Evolutionary conservation across 176 grass and related monocot genomes (phyloP), one percentile per base, ranked within the genome.

Genomic region (Aegilops bicornis): DNA sequence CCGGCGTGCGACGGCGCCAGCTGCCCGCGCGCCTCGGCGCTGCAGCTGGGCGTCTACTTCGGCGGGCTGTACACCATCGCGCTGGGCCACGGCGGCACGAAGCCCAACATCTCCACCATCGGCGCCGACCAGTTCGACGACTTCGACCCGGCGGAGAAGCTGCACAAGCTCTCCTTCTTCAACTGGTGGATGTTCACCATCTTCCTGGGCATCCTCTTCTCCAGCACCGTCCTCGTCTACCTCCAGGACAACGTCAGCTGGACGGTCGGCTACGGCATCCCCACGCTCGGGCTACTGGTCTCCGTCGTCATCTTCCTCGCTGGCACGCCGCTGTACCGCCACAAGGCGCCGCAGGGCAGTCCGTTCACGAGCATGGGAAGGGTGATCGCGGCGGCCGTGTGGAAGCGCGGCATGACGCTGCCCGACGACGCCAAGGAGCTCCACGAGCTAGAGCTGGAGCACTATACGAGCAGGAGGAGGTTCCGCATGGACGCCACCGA

Each of bases 131-230:
- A 96, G 87, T 98, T 98, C 63, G 96, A 98, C 74, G 93, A 91
- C 59, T 94, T 92, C 43, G 59, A 95, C 90, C 84, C 91, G 19
- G 79, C 84, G 66, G 96, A 98, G 85, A 87, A 78, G 70, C 80
- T 84, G 56, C 88, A 90, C 5, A 98, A 96, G 84, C 92, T 91
- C 31, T 98, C 93, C 69, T 98, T 98, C 80, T 98, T 98, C 90
- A 98, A 94, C 79, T 98, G 96, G 96, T 98, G 93, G 96, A 94
- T 95, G 90, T 87, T 90, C 89, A 94, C 86, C 78, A 84, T 95
- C 30, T 98, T 94, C 83, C 12, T 91, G 3, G 91, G 96, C 35
- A 98, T 95, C 39, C 90, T 98, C 76, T 83, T 95, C 84, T 91
- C 93, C 54, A 69, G 69, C 58, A 98, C 96, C 54, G 86, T 95